Evolutionary conservation across 805 yeast genomes (phyloP).

Genomic region (Candida ipomoeae): DNA sequence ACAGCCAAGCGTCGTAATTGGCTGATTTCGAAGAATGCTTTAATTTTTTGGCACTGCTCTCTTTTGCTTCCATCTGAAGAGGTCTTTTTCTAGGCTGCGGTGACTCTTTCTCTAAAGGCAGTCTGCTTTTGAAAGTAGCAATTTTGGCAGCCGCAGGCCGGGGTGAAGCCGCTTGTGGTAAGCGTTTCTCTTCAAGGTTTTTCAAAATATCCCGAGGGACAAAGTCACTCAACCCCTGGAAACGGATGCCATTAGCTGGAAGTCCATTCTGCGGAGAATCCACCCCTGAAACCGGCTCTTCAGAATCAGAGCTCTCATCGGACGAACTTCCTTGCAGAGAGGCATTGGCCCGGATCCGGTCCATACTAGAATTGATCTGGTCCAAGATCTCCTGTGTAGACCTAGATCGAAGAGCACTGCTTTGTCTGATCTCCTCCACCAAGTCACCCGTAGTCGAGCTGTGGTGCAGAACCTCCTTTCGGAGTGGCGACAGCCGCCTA

Average conservation of each 20-base stretch:
- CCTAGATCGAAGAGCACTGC: conserved; percentile 12
- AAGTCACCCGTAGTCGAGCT: conserved; percentile 8
- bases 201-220: background rate
- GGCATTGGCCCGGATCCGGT: conserved; percentile 5
- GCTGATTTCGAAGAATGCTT: conserved; percentile 6
- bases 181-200: background rate
- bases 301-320: background rate
- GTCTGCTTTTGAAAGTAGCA: background rate
- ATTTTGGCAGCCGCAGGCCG: background rate
- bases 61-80: background rate
- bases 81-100: background rate
- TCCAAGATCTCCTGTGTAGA: conserved; percentile 21
- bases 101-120: background rate
- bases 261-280: background rate
- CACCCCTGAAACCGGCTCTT: background rate
- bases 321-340: background rate
- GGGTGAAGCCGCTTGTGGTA: background rate
- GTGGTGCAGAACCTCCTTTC: conserved; percentile 7
- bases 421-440: conserved; percentile 12
- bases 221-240: conserved; percentile 2
- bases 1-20: conserved; percentile 23
- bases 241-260: background rate
- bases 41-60: conserved; percentile 19
- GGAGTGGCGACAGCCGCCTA: conserved; percentile 15
- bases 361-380: conserved; percentile 23